Base-by-base conservation (phyloP, 129 eudicot species). In the Saussurea involucrata region DNA sequence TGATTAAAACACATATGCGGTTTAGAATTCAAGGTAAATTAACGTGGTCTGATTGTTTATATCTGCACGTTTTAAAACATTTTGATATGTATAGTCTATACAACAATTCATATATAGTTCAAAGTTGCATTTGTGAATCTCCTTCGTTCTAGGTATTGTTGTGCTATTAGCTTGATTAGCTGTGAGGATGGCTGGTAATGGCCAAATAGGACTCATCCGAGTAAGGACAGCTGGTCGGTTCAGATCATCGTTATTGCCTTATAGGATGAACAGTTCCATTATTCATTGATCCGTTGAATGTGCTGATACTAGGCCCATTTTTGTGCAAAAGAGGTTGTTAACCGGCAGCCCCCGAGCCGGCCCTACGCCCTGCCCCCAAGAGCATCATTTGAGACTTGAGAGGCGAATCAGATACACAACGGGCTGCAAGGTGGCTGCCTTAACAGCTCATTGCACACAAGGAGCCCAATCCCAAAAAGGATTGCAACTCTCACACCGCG, bases 131-230 rank as follows among this genome's bases (percentile, higher is more conserved):
- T 27, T 22, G 78, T 71, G 57, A 72, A 57, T 53, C 76, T 49
- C 58, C 9, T 53, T 72, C 15, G 10, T 72, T 24, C 61, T 61
- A 36, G 27, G 27, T 36, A 15, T 29, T 34, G 71, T 63, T 75
- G 71, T 42, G 72, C 66, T 76, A 37, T 76, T 66, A 3, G 29
- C 8, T 3, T 65, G 63, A 65, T 40, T 34, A 3, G 64, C 24
- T 65, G 68, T 31, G 74, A 65, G 53, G 72, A 66, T 66, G 58
- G 53, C 55, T 66, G 73, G 7, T 24, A 6, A 44, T 76, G 66
- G n/a, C 60, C 60, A 15, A 49, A 49, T 8, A 49, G 60, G 22
- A 49, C 61, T 53, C 61, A 53, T 53, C 22, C 22, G 8, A 37
- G 44, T 37, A 11, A 37, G 44, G 17, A 63, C 27, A 36, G 33